Percentiles rank a stretch among this genome's conserved stretches.
Conservation (phyloP, 192 early-diverging fungal genomes). For the Coemansia sp. region DNA sequence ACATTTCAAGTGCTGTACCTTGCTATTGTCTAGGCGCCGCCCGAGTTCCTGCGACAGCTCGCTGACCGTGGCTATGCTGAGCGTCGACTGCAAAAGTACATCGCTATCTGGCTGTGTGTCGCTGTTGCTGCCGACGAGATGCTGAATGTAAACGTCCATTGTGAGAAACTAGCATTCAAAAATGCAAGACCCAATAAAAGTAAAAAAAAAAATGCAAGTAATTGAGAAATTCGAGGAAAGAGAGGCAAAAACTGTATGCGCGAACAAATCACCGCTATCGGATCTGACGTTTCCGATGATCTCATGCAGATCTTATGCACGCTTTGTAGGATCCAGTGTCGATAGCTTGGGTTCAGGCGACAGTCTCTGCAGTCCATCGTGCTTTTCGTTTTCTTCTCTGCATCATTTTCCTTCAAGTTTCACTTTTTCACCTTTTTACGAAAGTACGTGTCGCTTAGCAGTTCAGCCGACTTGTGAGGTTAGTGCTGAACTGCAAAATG, state of each 20-base stretch:
- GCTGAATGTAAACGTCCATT: conserved; percentile 12
- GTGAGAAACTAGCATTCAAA: neutral
- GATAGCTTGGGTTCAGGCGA: neutral
- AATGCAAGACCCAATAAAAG: neutral
- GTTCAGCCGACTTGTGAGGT: no score
- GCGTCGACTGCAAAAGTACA: neutral
- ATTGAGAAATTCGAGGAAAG: neutral
- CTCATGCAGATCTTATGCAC: neutral
- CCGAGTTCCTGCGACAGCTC: conserved; percentile 6
- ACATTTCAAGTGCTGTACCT: neutral
- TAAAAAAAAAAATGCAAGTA: neutral
- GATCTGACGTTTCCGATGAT: neutral
- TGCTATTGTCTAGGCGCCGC: neutral
- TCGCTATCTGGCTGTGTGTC: neutral
- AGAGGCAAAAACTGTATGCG: neutral
- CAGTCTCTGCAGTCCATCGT: neutral
- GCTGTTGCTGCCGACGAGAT: neutral
- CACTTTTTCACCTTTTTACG: no score
- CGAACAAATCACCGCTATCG: no score
- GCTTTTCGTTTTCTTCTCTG: neutral
- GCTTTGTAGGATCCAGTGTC: neutral
- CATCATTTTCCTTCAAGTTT: no score
- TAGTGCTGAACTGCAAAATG: no score
- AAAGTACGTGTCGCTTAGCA: no score
- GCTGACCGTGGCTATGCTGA: neutral